Evolutionary conservation across 2,329 filamentous ascomycete species (phyloP), one percentile per base, ranked within the genome.

Genomic region (Westerdykella sp.): DNA sequence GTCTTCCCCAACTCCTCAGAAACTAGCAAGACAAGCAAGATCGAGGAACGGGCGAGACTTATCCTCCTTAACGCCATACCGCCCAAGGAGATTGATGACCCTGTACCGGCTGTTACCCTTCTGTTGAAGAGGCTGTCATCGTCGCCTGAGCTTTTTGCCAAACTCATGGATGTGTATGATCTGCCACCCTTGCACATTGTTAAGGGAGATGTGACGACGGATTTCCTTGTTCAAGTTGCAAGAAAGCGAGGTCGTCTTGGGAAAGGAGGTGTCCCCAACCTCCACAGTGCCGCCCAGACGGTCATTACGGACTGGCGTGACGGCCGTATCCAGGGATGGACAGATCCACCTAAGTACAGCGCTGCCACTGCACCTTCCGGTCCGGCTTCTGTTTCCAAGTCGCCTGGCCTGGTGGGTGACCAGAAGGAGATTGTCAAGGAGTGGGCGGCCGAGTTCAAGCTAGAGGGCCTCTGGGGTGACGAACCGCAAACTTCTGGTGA

Each of bases 251-350:
- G 93, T 41, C 77, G 93, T 44, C 75, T 98, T 13, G 88, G 91
- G 40, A 84, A 85, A 55, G 90, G 91, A 15, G 93, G 93, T 49
- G 78, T 97, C 13, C 93, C 93, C 35, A 98, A 97, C 68, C 69
- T 97, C 46, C 76, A 81, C 54, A 83, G 85, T 42, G 91, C 93
- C 6, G 93, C 91, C 50, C 91, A 93, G 78, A 85, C 87, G 1
- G 90, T 98, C 43, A 81, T 98, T 45, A 93, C 83, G n/a, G 93
- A 98, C 72, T 95, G 93, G 87, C 80, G 93, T 55, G 91, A 97
- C 65, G 91, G 90, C 21, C 81, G 93, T 41, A 94, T 98, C 57
- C 88, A 94, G 69, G 90, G 90, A 44, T 95, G 90, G 90, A 79
- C 83, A 38, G 85, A 89, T 56, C 79, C 88, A 2, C 89, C 90